Evolutionary conservation across 169 alveolate species (phyloP).

Genomic region (Eimeria sp.): DNA sequence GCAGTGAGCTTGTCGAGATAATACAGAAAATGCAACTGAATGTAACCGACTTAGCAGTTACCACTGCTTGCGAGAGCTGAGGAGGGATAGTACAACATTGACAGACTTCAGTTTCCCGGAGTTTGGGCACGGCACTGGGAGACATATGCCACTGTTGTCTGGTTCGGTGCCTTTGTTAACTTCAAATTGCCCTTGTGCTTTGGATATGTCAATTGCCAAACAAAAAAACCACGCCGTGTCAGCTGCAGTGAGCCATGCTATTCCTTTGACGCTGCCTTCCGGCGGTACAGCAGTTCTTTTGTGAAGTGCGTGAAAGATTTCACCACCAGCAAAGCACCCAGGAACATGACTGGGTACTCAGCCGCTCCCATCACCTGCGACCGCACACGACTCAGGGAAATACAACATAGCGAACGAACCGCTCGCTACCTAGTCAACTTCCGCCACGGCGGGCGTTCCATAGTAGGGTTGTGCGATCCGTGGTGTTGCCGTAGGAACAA

Average conservation of each 20-base stretch:
- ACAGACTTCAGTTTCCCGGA: not conserved
- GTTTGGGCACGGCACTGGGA: not conserved
- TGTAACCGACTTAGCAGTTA: not conserved
- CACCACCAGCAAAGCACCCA: constrained; percentile 44
- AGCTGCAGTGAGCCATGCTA: not conserved
- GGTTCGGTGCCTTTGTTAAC: not conserved
- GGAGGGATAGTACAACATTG: not conserved
- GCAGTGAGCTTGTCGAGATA: not conserved
- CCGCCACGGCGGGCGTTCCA: not conserved
- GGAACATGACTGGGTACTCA: constrained; percentile 58
- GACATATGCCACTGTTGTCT: not conserved
- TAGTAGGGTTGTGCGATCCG: not conserved
- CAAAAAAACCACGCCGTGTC: not conserved
- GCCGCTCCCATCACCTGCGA: constrained; percentile 62
- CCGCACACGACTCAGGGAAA: not conserved
- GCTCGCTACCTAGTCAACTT: not conserved
- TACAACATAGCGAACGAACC: not conserved
- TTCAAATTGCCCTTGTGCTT: not conserved
- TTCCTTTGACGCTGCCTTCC: constrained; percentile 19
- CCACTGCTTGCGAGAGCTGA: not conserved
- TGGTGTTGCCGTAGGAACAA: not conserved
- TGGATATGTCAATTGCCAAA: not conserved
- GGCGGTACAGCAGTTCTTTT: constrained; percentile 24
- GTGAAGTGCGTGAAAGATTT: constrained; percentile 45
- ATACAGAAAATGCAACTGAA: not conserved